A percentile compares a stretch with the other conserved stretches of the same genome.
Evolutionary conservation across 371 early-diverging fungal genomes (phyloP).

Genomic region (Lichtheimia ornata): DNA sequence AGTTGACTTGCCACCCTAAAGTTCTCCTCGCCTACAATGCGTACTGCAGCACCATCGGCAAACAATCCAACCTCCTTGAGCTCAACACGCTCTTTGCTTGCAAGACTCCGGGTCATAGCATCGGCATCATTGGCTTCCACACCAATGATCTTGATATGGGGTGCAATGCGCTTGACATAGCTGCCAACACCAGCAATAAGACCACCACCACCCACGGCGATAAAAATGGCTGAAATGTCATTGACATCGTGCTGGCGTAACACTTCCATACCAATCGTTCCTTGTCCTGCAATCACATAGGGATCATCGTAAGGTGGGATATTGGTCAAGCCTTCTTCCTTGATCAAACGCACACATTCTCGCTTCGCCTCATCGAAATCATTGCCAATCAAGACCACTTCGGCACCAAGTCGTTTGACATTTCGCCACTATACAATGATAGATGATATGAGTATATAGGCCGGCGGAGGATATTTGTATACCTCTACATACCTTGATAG

Average conservation of each 20-base stretch:
- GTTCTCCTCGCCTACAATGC: conserved; percentile 86
- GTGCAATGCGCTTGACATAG: conserved; percentile 88
- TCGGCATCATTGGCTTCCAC: conserved; percentile 91
- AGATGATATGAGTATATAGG: too few species aligned
- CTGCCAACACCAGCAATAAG: conserved; percentile 88
- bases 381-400: conserved; percentile 83
- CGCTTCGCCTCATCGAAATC: conserved; percentile 94
- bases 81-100: conserved; percentile 58
- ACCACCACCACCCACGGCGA: conserved; percentile 95
- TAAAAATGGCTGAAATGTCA: conserved; percentile 85
- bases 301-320: conserved; percentile 98
- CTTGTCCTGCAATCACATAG: conserved; percentile 97
- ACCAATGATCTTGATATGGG: conserved; percentile 84
- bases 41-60: conserved; percentile 96
- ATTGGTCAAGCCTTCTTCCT: conserved; percentile 75
- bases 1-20: conserved; percentile 72
- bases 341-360: conserved; percentile 75
- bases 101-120: conserved; percentile 85
- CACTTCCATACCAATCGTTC: conserved; percentile 94
- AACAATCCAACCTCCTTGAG: conserved; percentile 90
- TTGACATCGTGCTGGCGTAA: conserved; percentile 72
- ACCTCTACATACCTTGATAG: conserved; percentile 38
- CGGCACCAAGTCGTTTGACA: conserved; percentile 89
- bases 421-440: conserved; percentile 71
- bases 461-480: background rate